Conservation (phyloP, 1,284 basidiomycete genomes). For the Phylloboletellus chloephorus region DNA sequence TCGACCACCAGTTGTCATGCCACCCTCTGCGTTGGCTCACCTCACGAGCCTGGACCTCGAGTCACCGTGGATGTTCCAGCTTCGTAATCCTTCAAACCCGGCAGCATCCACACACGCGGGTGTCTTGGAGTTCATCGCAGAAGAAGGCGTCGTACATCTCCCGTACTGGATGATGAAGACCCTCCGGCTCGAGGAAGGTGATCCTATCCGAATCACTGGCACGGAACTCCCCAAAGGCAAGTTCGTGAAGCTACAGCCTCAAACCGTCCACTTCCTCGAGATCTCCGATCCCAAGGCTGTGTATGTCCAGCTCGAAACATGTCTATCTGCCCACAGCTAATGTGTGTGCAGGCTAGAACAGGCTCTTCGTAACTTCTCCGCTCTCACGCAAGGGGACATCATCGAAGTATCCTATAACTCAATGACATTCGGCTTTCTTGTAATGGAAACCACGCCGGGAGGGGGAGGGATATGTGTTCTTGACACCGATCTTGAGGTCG, state of each 20-base stretch:
- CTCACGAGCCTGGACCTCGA: slow-evolving; percentile 88
- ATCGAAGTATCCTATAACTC: slow-evolving; percentile 91
- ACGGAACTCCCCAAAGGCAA: slow-evolving; percentile 89
- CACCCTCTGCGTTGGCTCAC: slow-evolving; percentile 87
- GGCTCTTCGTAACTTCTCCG: slow-evolving; percentile 91
- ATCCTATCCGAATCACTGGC: slow-evolving; percentile 90
- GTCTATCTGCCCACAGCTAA: slow-evolving; percentile 7
- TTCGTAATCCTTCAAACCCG: slow-evolving; percentile 84
- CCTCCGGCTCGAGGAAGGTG: slow-evolving; percentile 87
- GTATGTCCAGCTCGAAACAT: slow-evolving; percentile 45
- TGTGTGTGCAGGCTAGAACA: slow-evolving; percentile 73
- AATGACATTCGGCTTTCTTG: slow-evolving; percentile 90
- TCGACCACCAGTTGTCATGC: slow-evolving; percentile 83
- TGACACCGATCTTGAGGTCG: slow-evolving; percentile 95
- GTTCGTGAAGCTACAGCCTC: slow-evolving; percentile 95
- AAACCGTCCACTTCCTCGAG: slow-evolving; percentile 92
- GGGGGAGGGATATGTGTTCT: slow-evolving; percentile 86
- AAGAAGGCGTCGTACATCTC: slow-evolving; percentile 92
- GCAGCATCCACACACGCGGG: slow-evolving; percentile 91
- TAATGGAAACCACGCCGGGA: slow-evolving; percentile 91
- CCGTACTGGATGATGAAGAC: slow-evolving; percentile 99
- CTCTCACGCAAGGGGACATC: slow-evolving; percentile 84
- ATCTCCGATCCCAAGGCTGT: slow-evolving; percentile 95
- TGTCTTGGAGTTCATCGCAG: slow-evolving; percentile 98
- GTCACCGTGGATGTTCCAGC: slow-evolving; percentile 93